phyloP scores from a whole-genome alignment of 108 stramenopile genomes.

The Cyclostephanos tholiformis region DNA sequence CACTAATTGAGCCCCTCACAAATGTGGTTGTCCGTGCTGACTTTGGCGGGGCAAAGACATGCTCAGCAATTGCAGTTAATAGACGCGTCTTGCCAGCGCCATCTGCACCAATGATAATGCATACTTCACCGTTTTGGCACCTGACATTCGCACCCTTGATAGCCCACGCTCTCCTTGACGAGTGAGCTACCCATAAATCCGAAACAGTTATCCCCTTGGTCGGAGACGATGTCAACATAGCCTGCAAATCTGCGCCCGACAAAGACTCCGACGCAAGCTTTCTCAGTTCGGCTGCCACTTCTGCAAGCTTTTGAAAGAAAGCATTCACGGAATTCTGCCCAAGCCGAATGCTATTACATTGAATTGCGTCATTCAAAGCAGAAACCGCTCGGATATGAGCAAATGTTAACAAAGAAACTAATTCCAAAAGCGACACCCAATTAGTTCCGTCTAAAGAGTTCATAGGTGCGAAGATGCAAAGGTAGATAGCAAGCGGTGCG shows the following conservation, averaged over 20 bases:
- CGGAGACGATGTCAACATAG: constrained; percentile 67
- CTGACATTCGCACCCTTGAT: constrained; percentile 77
- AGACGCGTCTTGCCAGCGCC: constrained; percentile 79
- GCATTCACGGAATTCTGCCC: constrained; percentile 25
- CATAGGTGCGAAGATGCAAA: constrained; percentile 14
- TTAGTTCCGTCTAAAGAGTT: constrained; percentile 17
- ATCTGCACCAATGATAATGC: constrained; percentile 75
- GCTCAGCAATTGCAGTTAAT: constrained; percentile 79
- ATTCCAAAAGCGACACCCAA: constrained; percentile 66
- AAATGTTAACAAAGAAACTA: constrained; percentile 59
- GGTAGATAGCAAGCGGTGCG: constrained; percentile 38
- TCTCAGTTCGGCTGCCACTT: constrained; percentile 53
- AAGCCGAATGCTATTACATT: constrained; percentile 25
- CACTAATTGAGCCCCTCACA: constrained; percentile 66
- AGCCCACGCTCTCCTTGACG: constrained; percentile 58
- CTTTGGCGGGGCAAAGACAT: constrained; percentile 66
- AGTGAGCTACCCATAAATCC: constrained; percentile 80
- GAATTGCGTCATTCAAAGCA: constrained; percentile 46
- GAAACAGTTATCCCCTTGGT: constrained; percentile 68
- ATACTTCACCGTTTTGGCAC: constrained; percentile 75
- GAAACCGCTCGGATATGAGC: constrained; percentile 46
- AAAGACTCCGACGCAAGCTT: constrained; percentile 29
- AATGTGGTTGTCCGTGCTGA: constrained; percentile 62
- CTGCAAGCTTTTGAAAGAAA: constrained; percentile 54
- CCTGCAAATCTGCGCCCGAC: constrained; percentile 50